phyloP scores from a whole-genome alignment of 768 basidiomycete species.

The Russula vinacea region DNA sequence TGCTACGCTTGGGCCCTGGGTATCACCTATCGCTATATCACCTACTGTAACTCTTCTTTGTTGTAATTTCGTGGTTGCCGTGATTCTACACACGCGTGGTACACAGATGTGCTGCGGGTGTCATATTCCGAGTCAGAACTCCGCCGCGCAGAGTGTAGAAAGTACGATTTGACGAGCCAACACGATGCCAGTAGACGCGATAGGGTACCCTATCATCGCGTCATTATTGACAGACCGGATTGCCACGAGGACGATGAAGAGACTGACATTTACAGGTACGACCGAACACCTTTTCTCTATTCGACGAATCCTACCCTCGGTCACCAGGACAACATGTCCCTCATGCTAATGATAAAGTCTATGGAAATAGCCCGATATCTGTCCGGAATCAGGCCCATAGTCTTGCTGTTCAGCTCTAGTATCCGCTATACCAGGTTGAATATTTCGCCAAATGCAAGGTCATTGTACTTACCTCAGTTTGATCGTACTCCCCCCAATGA shows the following conservation, averaged over 20 bases:
- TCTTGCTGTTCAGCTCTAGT: conserved; percentile 18
- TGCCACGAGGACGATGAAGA: too few species aligned
- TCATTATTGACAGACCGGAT: conserved; percentile 32
- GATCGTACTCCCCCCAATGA: conserved; percentile 1
- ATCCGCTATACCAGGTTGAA: conserved; percentile 6
- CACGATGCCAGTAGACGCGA: too few species aligned
- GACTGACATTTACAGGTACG: conserved; percentile 31
- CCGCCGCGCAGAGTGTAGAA: too few species aligned
- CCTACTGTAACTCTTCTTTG: too few species aligned
- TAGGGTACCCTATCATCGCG: too few species aligned
- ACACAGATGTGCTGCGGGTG: too few species aligned
- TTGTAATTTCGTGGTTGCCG: too few species aligned
- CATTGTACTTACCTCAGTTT: conserved; percentile 12
- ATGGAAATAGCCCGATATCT: conserved; percentile 9
- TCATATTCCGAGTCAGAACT: too few species aligned
- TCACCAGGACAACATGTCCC: conserved; percentile 13
- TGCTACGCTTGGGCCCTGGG: too few species aligned
- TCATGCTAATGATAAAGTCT: conserved; percentile 10
- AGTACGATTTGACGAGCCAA: too few species aligned
- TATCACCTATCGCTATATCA: too few species aligned
- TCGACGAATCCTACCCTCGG: not conserved
- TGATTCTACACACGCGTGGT: too few species aligned
- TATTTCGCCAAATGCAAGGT: not conserved
- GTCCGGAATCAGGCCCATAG: conserved; percentile 15
- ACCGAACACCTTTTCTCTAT: not conserved